Conservation (phyloP, 2,329 filamentous ascomycete species). For the Diplocarpon mali region DNA sequence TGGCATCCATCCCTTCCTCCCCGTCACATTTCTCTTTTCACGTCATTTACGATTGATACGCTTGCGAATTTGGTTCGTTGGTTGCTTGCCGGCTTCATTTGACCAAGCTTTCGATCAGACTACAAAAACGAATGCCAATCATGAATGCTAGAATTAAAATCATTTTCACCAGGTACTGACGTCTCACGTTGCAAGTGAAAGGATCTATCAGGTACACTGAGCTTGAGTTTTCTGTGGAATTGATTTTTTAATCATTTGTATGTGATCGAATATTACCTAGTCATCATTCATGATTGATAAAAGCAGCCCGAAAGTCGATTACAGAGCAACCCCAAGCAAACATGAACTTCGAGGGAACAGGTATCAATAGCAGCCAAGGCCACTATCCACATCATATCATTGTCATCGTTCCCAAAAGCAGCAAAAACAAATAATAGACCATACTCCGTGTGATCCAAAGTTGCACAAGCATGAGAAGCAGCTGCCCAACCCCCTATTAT, state of each 20-base stretch:
- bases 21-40: not conserved
- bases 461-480: slow-evolving; percentile 3
- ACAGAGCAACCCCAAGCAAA: slow-evolving; percentile 4
- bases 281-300: slow-evolving; percentile 10
- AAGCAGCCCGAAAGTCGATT: not conserved
- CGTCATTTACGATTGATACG: slow-evolving; percentile 5
- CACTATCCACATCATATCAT: slow-evolving; percentile 11
- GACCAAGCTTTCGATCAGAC: slow-evolving; percentile 13
- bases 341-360: not conserved
- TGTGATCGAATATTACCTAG: not conserved
- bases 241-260: slow-evolving; percentile 7
- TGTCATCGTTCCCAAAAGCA: slow-evolving; percentile 5
- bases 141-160: slow-evolving; percentile 14
- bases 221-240: slow-evolving; percentile 7
- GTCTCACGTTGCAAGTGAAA: not conserved
- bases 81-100: slow-evolving; percentile 1
- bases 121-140: slow-evolving; percentile 25
- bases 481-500: slow-evolving; percentile 1
- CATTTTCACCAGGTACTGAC: not conserved
- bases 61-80: slow-evolving; percentile 10
- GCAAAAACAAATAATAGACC: slow-evolving; percentile 7
- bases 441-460: slow-evolving; percentile 9
- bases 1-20: slow-evolving; percentile 1
- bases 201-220: not conserved
- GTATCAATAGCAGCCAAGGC: not conserved